phyloP scores from a whole-genome alignment of 257 asterid genomes.

The Ocimum tenuiflorum region DNA sequence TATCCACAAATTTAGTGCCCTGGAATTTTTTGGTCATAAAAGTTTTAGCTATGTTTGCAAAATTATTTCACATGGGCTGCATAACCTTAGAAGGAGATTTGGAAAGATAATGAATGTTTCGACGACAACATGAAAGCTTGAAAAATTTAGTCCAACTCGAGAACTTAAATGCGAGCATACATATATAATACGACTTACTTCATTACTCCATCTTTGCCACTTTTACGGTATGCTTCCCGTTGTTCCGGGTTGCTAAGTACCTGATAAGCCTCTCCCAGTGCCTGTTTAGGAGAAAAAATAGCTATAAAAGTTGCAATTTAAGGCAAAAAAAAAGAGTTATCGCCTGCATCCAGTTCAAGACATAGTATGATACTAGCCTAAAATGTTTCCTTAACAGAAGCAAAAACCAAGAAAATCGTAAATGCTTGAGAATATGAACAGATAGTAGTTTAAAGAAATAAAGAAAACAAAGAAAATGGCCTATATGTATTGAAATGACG shows the following conservation, averaged over 20 bases:
- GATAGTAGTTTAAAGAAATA: neutral
- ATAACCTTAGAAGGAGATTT: no score
- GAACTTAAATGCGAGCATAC: neutral
- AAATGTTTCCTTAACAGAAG: neutral
- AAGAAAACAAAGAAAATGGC: neutral
- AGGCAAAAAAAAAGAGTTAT: neutral
- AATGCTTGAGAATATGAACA: neutral
- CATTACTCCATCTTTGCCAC: slow-evolving; percentile 56
- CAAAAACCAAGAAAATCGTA: neutral
- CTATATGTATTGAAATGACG: neutral
- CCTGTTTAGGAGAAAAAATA: slow-evolving; percentile 34
- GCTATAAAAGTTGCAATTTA: neutral
- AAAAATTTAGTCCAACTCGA: neutral
- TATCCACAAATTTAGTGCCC: neutral
- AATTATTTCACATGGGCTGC: neutral
- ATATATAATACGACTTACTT: slow-evolving; percentile 37
- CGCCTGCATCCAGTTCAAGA: neutral
- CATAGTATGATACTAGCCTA: neutral
- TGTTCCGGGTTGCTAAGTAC: slow-evolving; percentile 67
- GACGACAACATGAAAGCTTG: neutral
- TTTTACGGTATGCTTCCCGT: slow-evolving; percentile 55
- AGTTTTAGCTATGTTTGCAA: neutral
- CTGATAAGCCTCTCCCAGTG: slow-evolving; percentile 83
- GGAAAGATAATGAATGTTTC: no score
- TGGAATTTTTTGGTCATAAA: no score